Percentiles rank a stretch among this genome's conserved stretches.
These are phyloP conservation scores for Russula earlei DNA, from an alignment of 768 basidiomycete species.

Conservation along the genomic window DNA sequence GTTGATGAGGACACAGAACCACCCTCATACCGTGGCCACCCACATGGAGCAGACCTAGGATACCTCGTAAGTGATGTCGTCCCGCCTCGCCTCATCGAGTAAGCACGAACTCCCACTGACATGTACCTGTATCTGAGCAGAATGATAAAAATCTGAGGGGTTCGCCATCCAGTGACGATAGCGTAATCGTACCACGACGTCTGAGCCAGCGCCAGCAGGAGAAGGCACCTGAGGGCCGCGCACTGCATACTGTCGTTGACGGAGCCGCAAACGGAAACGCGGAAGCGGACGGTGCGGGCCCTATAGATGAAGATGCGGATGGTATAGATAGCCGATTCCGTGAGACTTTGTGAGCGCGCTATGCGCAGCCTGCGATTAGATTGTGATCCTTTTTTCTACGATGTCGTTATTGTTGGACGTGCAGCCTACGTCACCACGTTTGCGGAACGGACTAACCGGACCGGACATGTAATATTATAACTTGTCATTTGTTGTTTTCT, in stretches of 20 bases:
- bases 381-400: too few relatives aligned
- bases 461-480: too few relatives aligned
- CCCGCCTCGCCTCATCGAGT: not conserved
- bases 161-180: slow-evolving; percentile 20
- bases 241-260: slow-evolving; percentile 25
- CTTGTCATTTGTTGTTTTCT: too few relatives aligned
- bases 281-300: slow-evolving; percentile 20
- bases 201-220: slow-evolving; percentile 58
- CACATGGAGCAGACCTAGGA: slow-evolving; percentile 32
- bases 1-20: slow-evolving; percentile 41
- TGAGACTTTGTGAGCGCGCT: not conserved
- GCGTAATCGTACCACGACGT: slow-evolving; percentile 31
- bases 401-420: too few relatives aligned
- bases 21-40: slow-evolving; percentile 51
- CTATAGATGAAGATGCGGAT: slow-evolving; percentile 9
- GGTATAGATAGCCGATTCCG: slow-evolving; percentile 7
- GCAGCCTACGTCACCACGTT: too few relatives aligned
- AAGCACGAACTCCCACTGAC: not conserved
- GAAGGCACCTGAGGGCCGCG: slow-evolving; percentile 58
- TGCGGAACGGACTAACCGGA: too few relatives aligned
- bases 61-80: slow-evolving; percentile 41
- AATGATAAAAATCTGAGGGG: slow-evolving; percentile 30
- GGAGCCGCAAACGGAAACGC: not conserved
- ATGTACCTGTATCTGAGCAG: slow-evolving; percentile 20
- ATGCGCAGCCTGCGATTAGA: too few relatives aligned